phyloP scores from a whole-genome alignment of 1,284 basidiomycete genomes.

The Cryptococcus wingfieldii region DNA sequence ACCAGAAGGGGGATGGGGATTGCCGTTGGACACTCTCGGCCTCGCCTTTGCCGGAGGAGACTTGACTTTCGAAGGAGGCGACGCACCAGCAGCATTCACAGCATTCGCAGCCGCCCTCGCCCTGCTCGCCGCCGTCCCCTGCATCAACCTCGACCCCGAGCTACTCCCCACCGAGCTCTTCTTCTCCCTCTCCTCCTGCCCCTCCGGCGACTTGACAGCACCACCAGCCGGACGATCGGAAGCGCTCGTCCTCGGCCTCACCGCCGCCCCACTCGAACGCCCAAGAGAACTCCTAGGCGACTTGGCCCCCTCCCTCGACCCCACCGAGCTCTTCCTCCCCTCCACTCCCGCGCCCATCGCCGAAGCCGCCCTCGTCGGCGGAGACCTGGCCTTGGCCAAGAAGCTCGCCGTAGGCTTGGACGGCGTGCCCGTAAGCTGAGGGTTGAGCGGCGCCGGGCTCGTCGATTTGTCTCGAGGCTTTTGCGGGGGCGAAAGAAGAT shows the following conservation, averaged over 20 bases:
- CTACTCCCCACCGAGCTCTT: neutral
- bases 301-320: neutral
- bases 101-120: constrained; percentile 20
- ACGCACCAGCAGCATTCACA: neutral
- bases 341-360: neutral
- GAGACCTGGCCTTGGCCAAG: constrained; percentile 22
- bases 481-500: neutral
- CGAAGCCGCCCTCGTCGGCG: neutral
- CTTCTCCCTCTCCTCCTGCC: neutral
- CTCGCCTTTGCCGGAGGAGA: neutral
- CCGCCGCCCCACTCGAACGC: neutral
- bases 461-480: neutral
- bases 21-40: neutral
- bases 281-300: neutral
- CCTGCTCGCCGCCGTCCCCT: constrained; percentile 33
- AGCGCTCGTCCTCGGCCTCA: neutral
- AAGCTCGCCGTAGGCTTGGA: constrained; percentile 33
- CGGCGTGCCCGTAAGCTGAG: constrained; percentile 34
- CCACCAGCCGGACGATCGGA: neutral
- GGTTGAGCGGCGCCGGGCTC: constrained; percentile 19
- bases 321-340: neutral
- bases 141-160: constrained; percentile 24
- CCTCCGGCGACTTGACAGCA: neutral
- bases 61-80: neutral
- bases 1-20: neutral